Evolutionary conservation across 768 basidiomycete genomes (phyloP).

Genomic region (Tulasnella sp.): DNA sequence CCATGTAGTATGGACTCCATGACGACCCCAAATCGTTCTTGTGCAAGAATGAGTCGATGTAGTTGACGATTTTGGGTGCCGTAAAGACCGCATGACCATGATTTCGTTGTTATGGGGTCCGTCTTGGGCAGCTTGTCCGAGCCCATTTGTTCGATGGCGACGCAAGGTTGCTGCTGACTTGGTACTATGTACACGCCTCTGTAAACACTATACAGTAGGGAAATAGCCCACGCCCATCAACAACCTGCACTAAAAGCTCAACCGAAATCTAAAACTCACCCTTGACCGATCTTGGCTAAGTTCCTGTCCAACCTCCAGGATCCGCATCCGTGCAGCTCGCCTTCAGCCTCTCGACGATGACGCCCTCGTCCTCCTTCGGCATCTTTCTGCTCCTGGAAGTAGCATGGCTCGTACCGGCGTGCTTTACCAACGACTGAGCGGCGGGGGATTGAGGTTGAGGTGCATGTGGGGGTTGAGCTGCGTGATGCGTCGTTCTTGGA

Average conservation of each 20-base stretch:
- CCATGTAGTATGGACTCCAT: conserved; percentile 99
- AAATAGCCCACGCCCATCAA: too few relatives aligned
- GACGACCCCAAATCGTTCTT: conserved; percentile 46
- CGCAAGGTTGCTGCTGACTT: conserved; percentile 77
- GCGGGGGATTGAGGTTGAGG: conserved; percentile 50
- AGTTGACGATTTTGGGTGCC: conserved; percentile 99
- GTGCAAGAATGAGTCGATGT: conserved; percentile 96
- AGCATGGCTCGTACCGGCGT: conserved; percentile 32
- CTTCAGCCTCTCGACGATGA: conserved; percentile 85
- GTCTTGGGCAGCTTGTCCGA: conserved; percentile 99
- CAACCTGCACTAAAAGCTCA: too few relatives aligned
- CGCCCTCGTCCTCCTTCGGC: conserved; percentile 63
- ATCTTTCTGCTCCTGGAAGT: too few relatives aligned
- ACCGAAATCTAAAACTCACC: conserved; percentile 48
- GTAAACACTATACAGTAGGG: conserved; percentile 64
- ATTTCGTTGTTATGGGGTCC: conserved; percentile 99
- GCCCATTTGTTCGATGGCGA: conserved; percentile 99
- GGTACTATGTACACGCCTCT: conserved; percentile 68
- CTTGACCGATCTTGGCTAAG: conserved; percentile 96
- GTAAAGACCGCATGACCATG: conserved; percentile 93
- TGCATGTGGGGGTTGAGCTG: neutral
- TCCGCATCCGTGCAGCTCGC: conserved; percentile 96
- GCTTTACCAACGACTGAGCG: conserved; percentile 40
- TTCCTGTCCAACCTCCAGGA: conserved; percentile 86
- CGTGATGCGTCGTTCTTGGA: neutral